Evolutionary conservation across 148 eudicot species (phyloP).

Genomic region (Chenopodium formosanum): DNA sequence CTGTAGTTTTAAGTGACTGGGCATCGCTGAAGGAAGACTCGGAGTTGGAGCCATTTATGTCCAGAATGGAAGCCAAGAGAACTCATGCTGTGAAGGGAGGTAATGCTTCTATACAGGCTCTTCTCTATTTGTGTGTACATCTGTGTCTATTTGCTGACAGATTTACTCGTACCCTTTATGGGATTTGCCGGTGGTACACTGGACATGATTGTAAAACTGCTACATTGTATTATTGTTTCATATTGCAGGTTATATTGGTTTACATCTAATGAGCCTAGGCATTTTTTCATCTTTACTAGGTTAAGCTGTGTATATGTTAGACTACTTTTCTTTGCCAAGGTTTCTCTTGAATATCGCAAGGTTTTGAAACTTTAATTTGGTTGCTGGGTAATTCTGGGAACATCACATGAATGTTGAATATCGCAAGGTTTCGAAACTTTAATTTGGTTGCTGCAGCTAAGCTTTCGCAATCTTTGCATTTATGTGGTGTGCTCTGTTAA

Average conservation of each 20-base stretch:
- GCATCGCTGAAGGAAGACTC: slow-evolving; percentile 2
- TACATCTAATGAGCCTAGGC: background rate
- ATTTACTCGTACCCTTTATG: background rate
- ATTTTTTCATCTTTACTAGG: background rate
- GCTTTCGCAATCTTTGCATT: background rate
- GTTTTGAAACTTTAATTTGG: background rate
- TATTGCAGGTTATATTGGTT: background rate
- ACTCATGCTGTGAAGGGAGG: slow-evolving; percentile 7
- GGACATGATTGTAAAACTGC: slow-evolving; percentile 12
- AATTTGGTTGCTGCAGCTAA: too few species aligned
- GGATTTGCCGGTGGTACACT: background rate
- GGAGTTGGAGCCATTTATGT: background rate
- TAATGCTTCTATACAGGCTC: background rate
- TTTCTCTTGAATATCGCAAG: background rate
- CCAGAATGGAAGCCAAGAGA: background rate
- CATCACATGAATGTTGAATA: too few species aligned
- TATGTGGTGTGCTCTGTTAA: background rate
- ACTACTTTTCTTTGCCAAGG: background rate
- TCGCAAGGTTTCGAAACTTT: too few species aligned
- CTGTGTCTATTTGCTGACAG: slow-evolving; percentile 8
- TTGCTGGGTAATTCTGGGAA: too few species aligned
- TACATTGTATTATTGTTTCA: background rate
- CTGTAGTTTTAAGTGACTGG: slow-evolving; percentile 9
- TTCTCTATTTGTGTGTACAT: slow-evolving; percentile 4
- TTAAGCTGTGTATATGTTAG: background rate